Base-by-base conservation (phyloP, 345 rosid genomes). In the Linum trigynum region DNA sequence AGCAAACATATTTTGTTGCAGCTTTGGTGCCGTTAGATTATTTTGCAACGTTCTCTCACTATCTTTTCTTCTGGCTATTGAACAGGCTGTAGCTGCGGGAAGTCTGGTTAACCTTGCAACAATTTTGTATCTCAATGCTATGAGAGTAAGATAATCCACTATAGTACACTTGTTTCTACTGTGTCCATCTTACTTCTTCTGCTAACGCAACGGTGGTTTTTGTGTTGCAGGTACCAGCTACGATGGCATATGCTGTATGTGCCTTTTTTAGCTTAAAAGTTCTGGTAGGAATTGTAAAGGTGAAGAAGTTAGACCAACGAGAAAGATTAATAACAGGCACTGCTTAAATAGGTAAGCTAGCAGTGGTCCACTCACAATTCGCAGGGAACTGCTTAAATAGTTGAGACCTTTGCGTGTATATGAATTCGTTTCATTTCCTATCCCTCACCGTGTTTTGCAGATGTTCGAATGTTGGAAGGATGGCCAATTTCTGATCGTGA, bases 61-160 rank as follows among this genome's bases (percentile, higher is more conserved):
- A n/a, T 64, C 7, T 62, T 23, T 55, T 42, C 63, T 12, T 62
- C 69, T 77, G 32, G 60, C 60, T 65, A 14, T 74, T 79, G 74
- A 65, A 75, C 89, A 92, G 98, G 87, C 88, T 15, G 94, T 92
- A 60, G 98, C 96, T 72, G 91, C 94, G 70, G 97, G 96, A 78
- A 92, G 98, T 78, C 79, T 92, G 71, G 72, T 92, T 68, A 92
- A 92, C 80, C 90, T 92, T 4, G 32, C 32, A 23, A 23, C 32
- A 23, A 23, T 23, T 23, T 23, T 23, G 32, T 23, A 23, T 23
- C 32, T 92, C 69, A 86, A 92, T 65, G 85, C 97, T 15, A 64
- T 92, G 60, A 78, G 80, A 71, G 98, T 90, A 83, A 86, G 91
- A 75, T 71, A 23, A n/a, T 67, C 64, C 15, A 5, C 50, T 62